phyloP scores from a whole-genome alignment of 1,284 basidiomycete species.

The Sanghuangporus weigelae region DNA sequence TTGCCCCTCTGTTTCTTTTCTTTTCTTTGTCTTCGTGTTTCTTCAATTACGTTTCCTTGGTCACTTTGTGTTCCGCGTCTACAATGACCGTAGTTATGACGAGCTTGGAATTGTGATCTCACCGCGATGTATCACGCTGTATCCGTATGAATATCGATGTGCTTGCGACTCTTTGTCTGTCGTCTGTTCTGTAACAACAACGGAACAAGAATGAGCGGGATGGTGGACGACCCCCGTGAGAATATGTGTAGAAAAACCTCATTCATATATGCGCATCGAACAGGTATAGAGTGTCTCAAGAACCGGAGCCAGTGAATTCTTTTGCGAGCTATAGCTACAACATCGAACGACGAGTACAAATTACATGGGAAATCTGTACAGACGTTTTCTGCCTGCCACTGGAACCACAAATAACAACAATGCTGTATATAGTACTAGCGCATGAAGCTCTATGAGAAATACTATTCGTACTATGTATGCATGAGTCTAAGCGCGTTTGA shows the following conservation, averaged over 20 bases:
- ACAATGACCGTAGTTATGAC: not conserved
- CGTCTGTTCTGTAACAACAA: not conserved
- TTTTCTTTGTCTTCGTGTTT: not conserved
- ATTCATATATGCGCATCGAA: too few species aligned
- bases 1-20: not conserved
- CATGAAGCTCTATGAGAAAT: not conserved
- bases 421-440: not conserved
- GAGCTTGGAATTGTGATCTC: not conserved
- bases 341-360: not conserved
- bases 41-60: not conserved
- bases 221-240: too few species aligned
- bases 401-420: not conserved
- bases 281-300: too few species aligned
- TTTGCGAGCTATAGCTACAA: conserved; percentile 6
- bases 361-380: conserved; percentile 5
- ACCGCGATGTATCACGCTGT: not conserved
- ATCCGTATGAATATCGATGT: not conserved
- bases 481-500: not conserved
- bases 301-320: not conserved
- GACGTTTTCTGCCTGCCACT: not conserved
- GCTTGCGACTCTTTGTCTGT: not conserved
- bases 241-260: too few species aligned
- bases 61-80: not conserved
- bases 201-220: too few species aligned
- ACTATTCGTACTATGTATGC: not conserved